A percentile compares a stretch with the other conserved stretches of the same genome.
Evolutionary conservation across 805 yeast genomes (phyloP).

Genomic region (Suhomyces canberraensis): DNA sequence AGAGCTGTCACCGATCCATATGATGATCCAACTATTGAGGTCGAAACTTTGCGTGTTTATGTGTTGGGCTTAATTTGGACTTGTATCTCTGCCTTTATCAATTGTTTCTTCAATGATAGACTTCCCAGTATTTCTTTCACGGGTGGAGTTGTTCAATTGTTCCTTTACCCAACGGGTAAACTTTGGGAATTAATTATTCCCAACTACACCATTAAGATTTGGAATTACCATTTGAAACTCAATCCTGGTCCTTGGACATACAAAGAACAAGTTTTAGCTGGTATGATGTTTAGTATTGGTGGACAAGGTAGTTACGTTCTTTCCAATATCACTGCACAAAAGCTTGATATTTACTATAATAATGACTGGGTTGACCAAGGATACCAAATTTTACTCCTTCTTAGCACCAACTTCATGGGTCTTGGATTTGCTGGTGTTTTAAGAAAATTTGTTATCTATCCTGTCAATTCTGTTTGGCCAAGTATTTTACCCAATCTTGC

Average conservation of each 20-base stretch:
- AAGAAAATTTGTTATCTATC: constrained; percentile 24
- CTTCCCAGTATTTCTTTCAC: constrained; percentile 46
- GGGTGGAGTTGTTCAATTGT: constrained; percentile 44
- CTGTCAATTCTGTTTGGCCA: constrained; percentile 28
- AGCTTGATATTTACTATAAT: constrained; percentile 22
- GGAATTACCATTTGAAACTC: constrained; percentile 19
- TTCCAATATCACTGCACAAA: constrained; percentile 20
- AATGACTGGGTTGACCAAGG: constrained; percentile 22
- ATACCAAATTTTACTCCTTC: constrained; percentile 13
- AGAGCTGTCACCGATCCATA: constrained; percentile 38
- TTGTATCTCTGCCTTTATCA: constrained; percentile 51
- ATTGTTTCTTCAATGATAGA: constrained; percentile 55
- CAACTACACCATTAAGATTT: constrained; percentile 19
- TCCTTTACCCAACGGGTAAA: constrained; percentile 45
- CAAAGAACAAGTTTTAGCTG: constrained; percentile 65
- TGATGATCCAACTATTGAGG: constrained; percentile 31
- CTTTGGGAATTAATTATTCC: constrained; percentile 34
- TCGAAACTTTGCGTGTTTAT: constrained; percentile 49
- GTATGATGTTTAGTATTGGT: constrained; percentile 40
- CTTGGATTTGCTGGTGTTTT: constrained; percentile 17
- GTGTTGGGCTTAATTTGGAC: constrained; percentile 53
- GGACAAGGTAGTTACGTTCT: constrained; percentile 27
- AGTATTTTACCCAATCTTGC: constrained; percentile 28
- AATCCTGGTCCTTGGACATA: constrained; percentile 65
- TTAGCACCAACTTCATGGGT: constrained; percentile 16